Evolutionary conservation across 2,329 filamentous ascomycete species (phyloP).

Genomic region (Gnomoniopsis sp.): DNA sequence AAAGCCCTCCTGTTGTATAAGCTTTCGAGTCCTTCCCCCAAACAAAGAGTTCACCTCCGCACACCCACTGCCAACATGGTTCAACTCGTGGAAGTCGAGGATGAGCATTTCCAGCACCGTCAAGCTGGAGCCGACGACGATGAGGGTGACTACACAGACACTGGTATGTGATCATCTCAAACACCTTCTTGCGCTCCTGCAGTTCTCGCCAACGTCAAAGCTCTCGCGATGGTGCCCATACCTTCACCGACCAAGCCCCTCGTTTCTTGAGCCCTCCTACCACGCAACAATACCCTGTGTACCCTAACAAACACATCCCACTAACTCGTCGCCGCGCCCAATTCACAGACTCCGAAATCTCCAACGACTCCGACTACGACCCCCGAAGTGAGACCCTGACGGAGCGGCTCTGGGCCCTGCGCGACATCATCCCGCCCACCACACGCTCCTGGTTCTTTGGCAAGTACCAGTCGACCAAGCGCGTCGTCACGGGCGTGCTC

Average conservation of each 20-base stretch:
- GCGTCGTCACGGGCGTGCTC: constrained; percentile 57
- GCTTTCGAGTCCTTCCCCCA: not conserved
- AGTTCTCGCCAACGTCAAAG: not conserved
- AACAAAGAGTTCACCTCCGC: not conserved
- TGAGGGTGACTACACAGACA: constrained; percentile 91
- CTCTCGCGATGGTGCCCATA: constrained; percentile 23
- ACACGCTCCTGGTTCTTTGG: constrained; percentile 65
- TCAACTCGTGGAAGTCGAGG: constrained; percentile 92
- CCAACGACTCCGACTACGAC: constrained; percentile 72
- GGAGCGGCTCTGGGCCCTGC: constrained; percentile 69
- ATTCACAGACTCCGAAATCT: constrained; percentile 72
- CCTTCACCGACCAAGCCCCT: not conserved
- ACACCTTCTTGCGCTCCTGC: not conserved
- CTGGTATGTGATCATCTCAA: constrained; percentile 55
- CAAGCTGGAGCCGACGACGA: constrained; percentile 72
- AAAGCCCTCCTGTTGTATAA: not conserved
- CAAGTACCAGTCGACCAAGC: constrained; percentile 52
- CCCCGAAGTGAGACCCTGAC: constrained; percentile 54
- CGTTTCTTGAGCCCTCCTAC: not conserved
- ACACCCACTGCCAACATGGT: constrained; percentile 66
- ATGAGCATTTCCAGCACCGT: constrained; percentile 83
- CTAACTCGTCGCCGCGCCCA: constrained; percentile 2
- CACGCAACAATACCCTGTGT: no score
- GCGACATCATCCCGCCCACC: constrained; percentile 72
- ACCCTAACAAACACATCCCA: not conserved